These are phyloP conservation scores for Dactylellina leptospora DNA, from an alignment of 2,329 filamentous ascomycete genomes.

Conservation along the genomic window DNA sequence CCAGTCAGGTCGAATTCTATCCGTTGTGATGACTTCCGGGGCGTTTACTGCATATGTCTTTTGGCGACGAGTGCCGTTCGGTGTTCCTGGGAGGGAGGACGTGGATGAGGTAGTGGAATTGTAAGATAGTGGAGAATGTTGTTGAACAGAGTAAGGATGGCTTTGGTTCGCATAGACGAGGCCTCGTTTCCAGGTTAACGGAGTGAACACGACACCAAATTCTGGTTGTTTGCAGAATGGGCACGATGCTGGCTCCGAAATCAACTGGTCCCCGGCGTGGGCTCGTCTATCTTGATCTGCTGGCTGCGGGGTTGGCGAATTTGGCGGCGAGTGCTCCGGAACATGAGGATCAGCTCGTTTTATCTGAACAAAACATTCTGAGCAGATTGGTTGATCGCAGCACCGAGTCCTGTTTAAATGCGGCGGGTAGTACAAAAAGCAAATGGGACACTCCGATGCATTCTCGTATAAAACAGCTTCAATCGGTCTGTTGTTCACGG, in stretches of 20 bases:
- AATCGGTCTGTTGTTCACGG: constrained; percentile 83
- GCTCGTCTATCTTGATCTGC: constrained; percentile 60
- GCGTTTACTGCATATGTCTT: constrained; percentile 81
- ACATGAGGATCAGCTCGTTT: constrained; percentile 91
- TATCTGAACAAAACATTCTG: constrained; percentile 98
- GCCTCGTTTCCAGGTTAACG: constrained; percentile 86
- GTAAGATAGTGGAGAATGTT: constrained; percentile 60
- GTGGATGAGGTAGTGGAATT: constrained; percentile 64
- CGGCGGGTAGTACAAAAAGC: constrained; percentile 93
- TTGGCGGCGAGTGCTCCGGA: constrained; percentile 71
- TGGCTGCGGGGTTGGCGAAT: constrained; percentile 59
- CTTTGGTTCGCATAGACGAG: constrained; percentile 82
- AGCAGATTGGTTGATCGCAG: constrained; percentile 95
- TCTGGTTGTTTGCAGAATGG: constrained; percentile 95
- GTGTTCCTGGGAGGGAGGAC: constrained; percentile 57
- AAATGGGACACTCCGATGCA: constrained; percentile 89
- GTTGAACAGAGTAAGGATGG: constrained; percentile 77
- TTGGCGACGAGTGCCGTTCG: constrained; percentile 64
- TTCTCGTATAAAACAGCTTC: constrained; percentile 95
- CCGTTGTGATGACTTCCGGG: constrained; percentile 88
- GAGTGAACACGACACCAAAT: constrained; percentile 93
- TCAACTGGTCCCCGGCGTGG: constrained; percentile 69
- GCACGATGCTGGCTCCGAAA: constrained; percentile 90
- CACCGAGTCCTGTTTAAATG: constrained; percentile 94
- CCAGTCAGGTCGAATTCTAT: constrained; percentile 93